Evolutionary conservation across 345 rosid species (phyloP), one percentile per base, ranked within the genome.

Genomic region (Stellera chamaejasme): DNA sequence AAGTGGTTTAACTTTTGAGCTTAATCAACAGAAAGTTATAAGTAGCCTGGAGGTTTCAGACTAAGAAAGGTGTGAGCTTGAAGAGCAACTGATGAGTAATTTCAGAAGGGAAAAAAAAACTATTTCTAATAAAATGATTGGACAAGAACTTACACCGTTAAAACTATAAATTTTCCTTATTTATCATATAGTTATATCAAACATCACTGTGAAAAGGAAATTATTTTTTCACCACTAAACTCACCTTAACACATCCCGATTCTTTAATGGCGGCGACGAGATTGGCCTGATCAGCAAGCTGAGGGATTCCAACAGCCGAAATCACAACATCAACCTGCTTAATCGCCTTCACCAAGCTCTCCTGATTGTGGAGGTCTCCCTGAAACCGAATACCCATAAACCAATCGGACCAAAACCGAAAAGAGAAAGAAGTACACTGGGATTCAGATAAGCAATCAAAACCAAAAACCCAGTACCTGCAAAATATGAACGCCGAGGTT

Each of bases 251-350:
- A 36, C 72, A 62, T n/a, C 82, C 82, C 56, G 77, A 75, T 72
- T 77, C 80, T 63, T 80, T 80, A 52, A 75, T 75, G 43, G 85
- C 78, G 14, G 71, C 59, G 43, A 81, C 54, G 48, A 81, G 62
- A 57, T 75, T 81, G 28, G 43, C 66, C 65, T 81, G 86, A 65
- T 75, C 79, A 4, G 50, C 47, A 7, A 75, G 23, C 19, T 75
- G 80, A 32, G 45, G 13, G 19, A 23, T 10, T 51, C 79, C 80
- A 28, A 77, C 60, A 2, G 81, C 60, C 2, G 82, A 72, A 55
- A 81, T 77, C 50, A 81, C 80, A 61, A 77, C 81, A 65, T 81
- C 86, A 11, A 73, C 81, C 27, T 77, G 73, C 71, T 75, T 77
- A 49, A 81, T 70, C 12, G 79, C 81, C 49, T 69, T 73, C 54